Conservation (phyloP, 2,329 filamentous ascomycete species). For the Penicillium frequentans region DNA sequence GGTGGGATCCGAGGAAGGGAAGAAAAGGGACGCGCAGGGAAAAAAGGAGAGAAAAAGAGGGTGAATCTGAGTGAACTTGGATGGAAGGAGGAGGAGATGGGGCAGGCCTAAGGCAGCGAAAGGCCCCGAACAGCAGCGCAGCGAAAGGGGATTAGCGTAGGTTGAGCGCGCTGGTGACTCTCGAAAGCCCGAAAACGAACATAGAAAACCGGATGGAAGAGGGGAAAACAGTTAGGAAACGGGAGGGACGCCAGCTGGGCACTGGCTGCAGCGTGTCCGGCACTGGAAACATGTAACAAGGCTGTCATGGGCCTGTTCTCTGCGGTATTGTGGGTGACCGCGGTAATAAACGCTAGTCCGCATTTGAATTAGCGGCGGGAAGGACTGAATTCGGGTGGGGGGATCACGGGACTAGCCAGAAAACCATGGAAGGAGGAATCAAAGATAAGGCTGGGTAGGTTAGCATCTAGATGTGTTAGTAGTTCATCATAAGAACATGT, state of each 20-base stretch:
- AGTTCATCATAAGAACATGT: background rate
- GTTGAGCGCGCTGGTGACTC: constrained; percentile 4
- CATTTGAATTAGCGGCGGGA: constrained; percentile 10
- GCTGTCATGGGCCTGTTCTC: background rate
- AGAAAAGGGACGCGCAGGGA: constrained; percentile 17
- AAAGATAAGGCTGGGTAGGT: background rate
- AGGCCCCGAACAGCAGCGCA: constrained; percentile 16
- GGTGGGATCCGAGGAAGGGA: constrained; percentile 11
- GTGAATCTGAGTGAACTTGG: constrained; percentile 19
- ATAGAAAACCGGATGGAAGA: background rate
- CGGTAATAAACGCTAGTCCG: constrained; percentile 4
- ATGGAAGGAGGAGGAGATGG: constrained; percentile 24
- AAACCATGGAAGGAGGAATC: background rate
- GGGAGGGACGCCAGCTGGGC: background rate
- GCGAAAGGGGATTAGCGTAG: constrained; percentile 21
- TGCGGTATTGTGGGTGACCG: background rate
- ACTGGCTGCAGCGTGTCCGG: background rate
- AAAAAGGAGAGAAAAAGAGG: constrained; percentile 27
- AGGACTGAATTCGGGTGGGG: constrained; percentile 14
- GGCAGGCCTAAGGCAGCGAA: constrained; percentile 26
- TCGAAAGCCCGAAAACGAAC: constrained; percentile 12
- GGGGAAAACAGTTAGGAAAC: background rate
- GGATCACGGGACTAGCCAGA: constrained; percentile 10
- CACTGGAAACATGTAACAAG: background rate
- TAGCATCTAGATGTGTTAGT: constrained; percentile 1